Conservation (phyloP, 2,329 filamentous ascomycete genomes). For the Sporothrix luriei region DNA sequence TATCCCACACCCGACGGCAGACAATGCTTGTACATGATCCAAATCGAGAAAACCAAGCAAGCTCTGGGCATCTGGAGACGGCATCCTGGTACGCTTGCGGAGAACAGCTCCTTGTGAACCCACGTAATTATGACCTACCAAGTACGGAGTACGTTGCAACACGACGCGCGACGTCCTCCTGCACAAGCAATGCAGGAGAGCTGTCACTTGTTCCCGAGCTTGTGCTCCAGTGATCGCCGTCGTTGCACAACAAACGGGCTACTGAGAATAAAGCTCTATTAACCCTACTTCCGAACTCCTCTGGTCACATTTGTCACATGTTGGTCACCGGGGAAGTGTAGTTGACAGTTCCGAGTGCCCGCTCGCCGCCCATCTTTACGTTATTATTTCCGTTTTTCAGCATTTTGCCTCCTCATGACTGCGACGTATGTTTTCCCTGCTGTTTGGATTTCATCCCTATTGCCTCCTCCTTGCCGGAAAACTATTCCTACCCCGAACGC, state of each 20-base stretch:
- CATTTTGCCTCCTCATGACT: not conserved
- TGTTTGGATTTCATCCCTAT: no score
- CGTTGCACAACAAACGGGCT: not conserved
- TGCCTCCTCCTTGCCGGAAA: not conserved
- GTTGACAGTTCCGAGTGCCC: not conserved
- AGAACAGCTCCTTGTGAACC: not conserved
- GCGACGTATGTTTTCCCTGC: not conserved
- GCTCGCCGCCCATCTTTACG: not conserved
- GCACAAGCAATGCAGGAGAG: slow-evolving; percentile 18
- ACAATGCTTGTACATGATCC: not conserved
- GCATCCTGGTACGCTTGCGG: slow-evolving; percentile 6
- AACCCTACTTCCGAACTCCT: not conserved
- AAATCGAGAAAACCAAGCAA: not conserved
- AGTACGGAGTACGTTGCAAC: no score
- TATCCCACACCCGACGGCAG: not conserved
- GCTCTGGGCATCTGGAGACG: no score
- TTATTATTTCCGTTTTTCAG: not conserved
- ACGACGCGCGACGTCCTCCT: not conserved
- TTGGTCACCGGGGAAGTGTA: not conserved
- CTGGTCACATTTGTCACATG: not conserved
- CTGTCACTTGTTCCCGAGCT: slow-evolving; percentile 17
- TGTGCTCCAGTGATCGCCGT: slow-evolving; percentile 13
- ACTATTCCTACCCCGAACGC: not conserved
- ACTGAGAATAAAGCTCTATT: no score
- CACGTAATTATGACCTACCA: no score